Base-by-base conservation (phyloP, 768 basidiomycete species). In the Leccinellum luteum region DNA sequence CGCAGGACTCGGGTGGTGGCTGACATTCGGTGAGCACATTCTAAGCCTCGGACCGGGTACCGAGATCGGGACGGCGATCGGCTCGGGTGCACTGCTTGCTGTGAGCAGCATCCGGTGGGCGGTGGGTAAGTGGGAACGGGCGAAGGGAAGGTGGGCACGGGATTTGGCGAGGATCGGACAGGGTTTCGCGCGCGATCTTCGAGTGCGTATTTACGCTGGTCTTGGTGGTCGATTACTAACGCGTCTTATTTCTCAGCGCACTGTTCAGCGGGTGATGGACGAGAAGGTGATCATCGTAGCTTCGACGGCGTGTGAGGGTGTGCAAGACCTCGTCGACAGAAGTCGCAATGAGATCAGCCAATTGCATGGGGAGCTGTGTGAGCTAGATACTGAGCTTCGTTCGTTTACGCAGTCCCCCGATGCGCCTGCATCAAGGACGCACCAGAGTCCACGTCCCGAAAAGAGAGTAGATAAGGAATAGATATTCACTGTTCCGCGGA, bases 81-180 rank as follows among this genome's bases (percentile, higher is more conserved):
- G 86, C 3, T 69, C 82, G 0, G 87, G 86, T 13, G 75, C 80
- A 54, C 67, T 92, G 12, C 73, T 78, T 19, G 76, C 79, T 0
- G 67, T 80, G 6, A 63, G 71, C 3, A 79, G 83, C 48, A 58
- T 89, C 43, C 75, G 87, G 43, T 89, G 86, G 85, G 81, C 80
- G 2, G 76, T 87, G 6, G 80, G 82, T 13, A 76, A 75, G 57
- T 92, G 89, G 87, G 87, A 90, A 56, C 81, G 77, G 61, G 83
- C 84, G 3, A 86, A 87, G 68, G 74, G 71, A 55, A 75, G 73
- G 58, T 92, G 89, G 88, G 80, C 81, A 81, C 78, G 81, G 53
- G 88, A 90, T 66, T 87, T 84, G 78, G 66, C 64, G 19, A 76
- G 89, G 50, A 76, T 89, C 3, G 80, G 82, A 6, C 76, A 84